phyloP scores from a whole-genome alignment of 306 rosid genomes.

The Gleditsia sinensis region DNA sequence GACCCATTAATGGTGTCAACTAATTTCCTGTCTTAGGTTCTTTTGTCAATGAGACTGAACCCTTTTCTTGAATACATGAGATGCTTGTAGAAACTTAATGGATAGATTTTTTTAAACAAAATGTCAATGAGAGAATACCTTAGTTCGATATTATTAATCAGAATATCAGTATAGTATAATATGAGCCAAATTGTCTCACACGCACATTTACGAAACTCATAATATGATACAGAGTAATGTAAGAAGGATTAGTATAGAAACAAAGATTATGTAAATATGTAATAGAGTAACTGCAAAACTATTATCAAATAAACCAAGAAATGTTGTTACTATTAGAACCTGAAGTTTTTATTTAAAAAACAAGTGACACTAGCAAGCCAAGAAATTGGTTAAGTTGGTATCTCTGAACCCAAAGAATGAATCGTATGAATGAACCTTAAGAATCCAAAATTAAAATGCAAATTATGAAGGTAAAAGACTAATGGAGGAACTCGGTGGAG shows the following conservation, averaged over 20 bases:
- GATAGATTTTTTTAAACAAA: too few species aligned
- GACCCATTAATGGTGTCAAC: slow-evolving; percentile 4
- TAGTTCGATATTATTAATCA: too few species aligned
- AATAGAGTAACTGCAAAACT: too few species aligned
- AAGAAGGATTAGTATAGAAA: too few species aligned
- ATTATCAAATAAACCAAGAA: too few species aligned
- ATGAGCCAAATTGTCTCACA: too few species aligned
- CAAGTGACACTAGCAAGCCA: not conserved
- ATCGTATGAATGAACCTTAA: not conserved
- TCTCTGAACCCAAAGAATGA: not conserved
- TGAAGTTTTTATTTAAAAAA: not conserved
- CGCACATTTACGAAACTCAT: too few species aligned
- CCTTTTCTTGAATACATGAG: not conserved
- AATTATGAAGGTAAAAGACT: slow-evolving; percentile 20
- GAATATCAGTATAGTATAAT: too few species aligned
- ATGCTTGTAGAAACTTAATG: not conserved
- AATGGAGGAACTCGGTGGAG: slow-evolving; percentile 32
- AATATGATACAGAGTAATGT: too few species aligned
- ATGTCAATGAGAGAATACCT: too few species aligned
- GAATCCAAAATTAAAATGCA: slow-evolving; percentile 23
- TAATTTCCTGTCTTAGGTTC: not conserved
- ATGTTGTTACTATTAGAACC: not conserved
- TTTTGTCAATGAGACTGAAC: not conserved
- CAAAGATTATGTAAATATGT: too few species aligned
- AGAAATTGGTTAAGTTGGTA: not conserved